Evolutionary conservation across 192 early-diverging fungal genomes (phyloP), one percentile per base, ranked within the genome.

Genomic region (Spinellus fusiger): DNA sequence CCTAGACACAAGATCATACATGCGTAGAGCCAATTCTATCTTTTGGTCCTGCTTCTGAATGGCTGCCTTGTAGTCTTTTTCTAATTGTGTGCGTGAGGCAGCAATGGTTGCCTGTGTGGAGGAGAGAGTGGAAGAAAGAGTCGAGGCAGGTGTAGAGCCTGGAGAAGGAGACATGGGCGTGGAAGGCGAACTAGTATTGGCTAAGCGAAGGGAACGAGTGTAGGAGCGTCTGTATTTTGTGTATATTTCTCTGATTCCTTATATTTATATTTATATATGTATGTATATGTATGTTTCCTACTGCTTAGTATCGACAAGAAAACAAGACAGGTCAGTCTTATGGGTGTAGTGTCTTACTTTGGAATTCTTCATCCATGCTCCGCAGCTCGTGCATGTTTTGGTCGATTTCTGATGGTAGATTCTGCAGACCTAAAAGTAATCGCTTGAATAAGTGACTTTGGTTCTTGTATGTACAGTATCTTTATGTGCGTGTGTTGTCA

Each of bases 21-120:
- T 73, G 34, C 75, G 65, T 22, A 68, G 54, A 22, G 70, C 68
- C 13, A 74, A 57, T 26, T 80, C 79, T 35, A 80, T 80, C 47
- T 80, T 80, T 47, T 80, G 76, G 54, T 80, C 79, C 27, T 78
- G 76, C 18, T 77, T 80, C 28, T 73, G 70, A 31, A 80, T 68
- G 15, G 79, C 79, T 26, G 59, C 59, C 23, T 57, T 53, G 54
- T 77, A 80, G 23, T 80, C 76, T 56, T 75, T 77, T 61, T 79
- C 65, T 7, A 64, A 29, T 18, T 63, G 59, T 44, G 57, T 27
- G 52, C 64, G 31, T 23, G 70, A 57, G 6, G 59, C 28, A 10
- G 44, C 34, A 18, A 63, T 37, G 22, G 52, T 31, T 31, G 44
- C n/a, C n/a, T n/a, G n/a, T n/a, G n/a, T n/a, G n/a, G n/a, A n/a